Conservation (phyloP, 163 green algal species). For the Prototheca wickerhamii region DNA sequence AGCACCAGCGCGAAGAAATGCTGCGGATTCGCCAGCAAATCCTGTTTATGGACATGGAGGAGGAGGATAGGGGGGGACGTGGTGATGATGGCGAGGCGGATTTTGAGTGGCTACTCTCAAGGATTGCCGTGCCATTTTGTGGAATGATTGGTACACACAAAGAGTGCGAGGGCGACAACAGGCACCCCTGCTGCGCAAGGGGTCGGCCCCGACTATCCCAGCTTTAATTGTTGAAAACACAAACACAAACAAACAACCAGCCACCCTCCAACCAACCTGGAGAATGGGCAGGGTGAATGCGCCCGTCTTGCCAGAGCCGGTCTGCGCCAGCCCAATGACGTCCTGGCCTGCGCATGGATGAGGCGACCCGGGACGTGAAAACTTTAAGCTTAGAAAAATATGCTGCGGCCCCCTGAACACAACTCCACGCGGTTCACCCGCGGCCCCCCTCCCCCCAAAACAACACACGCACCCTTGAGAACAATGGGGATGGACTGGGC, state of each 20-base stretch:
- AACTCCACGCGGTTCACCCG: background rate
- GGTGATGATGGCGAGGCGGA: too few relatives aligned
- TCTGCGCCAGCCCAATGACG: constrained; percentile 96
- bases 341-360: constrained; percentile 65
- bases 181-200: too few relatives aligned
- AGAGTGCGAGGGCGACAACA: too few relatives aligned
- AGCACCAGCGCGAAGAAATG: constrained; percentile 86
- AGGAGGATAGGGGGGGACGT: too few relatives aligned
- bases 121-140: too few relatives aligned
- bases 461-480: constrained; percentile 47
- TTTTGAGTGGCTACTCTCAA: too few relatives aligned
- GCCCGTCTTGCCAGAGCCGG: constrained; percentile 93
- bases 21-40: constrained; percentile 85
- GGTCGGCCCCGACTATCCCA: too few relatives aligned
- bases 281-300: constrained; percentile 96
- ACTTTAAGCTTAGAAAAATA: background rate
- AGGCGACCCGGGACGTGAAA: too few relatives aligned
- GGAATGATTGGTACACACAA: too few relatives aligned
- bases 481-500: constrained; percentile 73
- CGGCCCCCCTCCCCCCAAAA: background rate
- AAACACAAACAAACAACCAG: background rate
- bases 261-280: constrained; percentile 32
- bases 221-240: too few relatives aligned
- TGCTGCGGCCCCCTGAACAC: background rate
- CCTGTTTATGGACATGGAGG: constrained; percentile 24